Conservation (phyloP, 768 basidiomycete species). For the Pleurotus pulmonarius region DNA sequence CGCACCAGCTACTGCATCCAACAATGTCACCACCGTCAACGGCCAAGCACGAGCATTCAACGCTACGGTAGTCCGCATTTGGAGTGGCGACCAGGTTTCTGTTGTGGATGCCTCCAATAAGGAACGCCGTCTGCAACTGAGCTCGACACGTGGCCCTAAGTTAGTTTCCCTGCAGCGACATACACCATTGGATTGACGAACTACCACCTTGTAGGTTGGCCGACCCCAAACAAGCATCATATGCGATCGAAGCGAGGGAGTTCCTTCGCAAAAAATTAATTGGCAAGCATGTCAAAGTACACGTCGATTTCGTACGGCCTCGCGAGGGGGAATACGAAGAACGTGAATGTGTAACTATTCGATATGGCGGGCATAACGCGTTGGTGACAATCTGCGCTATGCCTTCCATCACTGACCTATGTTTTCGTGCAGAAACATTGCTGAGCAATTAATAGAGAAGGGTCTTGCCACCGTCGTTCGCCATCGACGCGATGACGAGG, state of each 20-base stretch:
- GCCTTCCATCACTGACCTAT: constrained; percentile 5
- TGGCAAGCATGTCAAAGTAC: constrained; percentile 82
- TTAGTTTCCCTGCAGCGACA: constrained; percentile 21
- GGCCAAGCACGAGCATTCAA: constrained; percentile 62
- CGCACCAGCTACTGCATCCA: constrained; percentile 34
- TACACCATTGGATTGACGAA: too few species aligned
- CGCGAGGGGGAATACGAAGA: constrained; percentile 92
- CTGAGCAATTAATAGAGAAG: constrained; percentile 91
- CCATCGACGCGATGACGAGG: constrained; percentile 93
- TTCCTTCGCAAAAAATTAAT: constrained; percentile 90
- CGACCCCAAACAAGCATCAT: constrained; percentile 83
- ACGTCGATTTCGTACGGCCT: constrained; percentile 87
- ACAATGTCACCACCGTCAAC: constrained; percentile 33
- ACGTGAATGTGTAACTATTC: constrained; percentile 87
- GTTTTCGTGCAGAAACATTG: constrained; percentile 64
- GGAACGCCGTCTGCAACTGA: constrained; percentile 83
- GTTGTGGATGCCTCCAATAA: constrained; percentile 68
- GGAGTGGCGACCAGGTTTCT: constrained; percentile 91
- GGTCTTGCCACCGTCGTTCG: constrained; percentile 87
- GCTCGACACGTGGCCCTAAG: constrained; percentile 86
- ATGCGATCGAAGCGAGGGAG: constrained; percentile 90
- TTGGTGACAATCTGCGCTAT: constrained; percentile 32
- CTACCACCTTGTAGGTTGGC: constrained; percentile 50
- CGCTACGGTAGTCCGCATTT: constrained; percentile 78
- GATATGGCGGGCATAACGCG: constrained; percentile 78